Evolutionary conservation across 176 grass and related monocot species (phyloP).

Genomic region (Aechmea fasciata): DNA sequence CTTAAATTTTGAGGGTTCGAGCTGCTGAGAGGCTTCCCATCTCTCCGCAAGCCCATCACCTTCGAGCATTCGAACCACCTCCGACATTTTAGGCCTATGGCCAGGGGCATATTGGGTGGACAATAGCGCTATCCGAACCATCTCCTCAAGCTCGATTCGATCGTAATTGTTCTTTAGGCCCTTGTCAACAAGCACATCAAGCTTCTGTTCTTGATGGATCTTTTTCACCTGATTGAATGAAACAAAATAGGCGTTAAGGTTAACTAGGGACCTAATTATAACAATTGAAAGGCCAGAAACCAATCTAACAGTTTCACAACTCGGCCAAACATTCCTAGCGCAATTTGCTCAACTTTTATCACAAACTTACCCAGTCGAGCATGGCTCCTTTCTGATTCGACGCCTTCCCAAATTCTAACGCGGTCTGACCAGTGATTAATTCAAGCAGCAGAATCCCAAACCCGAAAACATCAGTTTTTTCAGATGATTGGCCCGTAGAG

Average conservation of each 20-base stretch:
- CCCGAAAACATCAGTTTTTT: slow-evolving; percentile 91
- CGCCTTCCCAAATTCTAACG: slow-evolving; percentile 76
- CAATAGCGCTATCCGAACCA: slow-evolving; percentile 81
- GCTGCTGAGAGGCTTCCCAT: slow-evolving; percentile 80
- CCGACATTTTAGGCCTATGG: slow-evolving; percentile 81
- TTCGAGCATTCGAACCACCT: slow-evolving; percentile 91
- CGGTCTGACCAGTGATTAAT: slow-evolving; percentile 75
- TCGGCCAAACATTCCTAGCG: not conserved
- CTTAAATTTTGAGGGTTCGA: slow-evolving; percentile 52
- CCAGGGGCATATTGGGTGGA: slow-evolving; percentile 83
- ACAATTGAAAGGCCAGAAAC: too few species aligned
- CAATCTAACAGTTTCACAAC: too few species aligned
- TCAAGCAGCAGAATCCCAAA: slow-evolving; percentile 93
- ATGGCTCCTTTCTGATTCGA: slow-evolving; percentile 94
- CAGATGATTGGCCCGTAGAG: slow-evolving; percentile 87
- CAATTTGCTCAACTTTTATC: not conserved
- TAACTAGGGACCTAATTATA: not conserved
- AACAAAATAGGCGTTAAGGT: not conserved
- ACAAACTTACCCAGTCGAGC: slow-evolving; percentile 78
- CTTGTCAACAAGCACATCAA: slow-evolving; percentile 74
- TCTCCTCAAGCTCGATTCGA: slow-evolving; percentile 81
- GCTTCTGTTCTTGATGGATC: slow-evolving; percentile 94
- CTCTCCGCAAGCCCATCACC: slow-evolving; percentile 83
- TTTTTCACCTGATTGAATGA: slow-evolving; percentile 72
- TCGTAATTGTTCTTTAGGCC: slow-evolving; percentile 45